These are phyloP conservation scores for Cryphonectria nitschkei DNA, from an alignment of 2,329 filamentous ascomycete species.

Conservation along the genomic window DNA sequence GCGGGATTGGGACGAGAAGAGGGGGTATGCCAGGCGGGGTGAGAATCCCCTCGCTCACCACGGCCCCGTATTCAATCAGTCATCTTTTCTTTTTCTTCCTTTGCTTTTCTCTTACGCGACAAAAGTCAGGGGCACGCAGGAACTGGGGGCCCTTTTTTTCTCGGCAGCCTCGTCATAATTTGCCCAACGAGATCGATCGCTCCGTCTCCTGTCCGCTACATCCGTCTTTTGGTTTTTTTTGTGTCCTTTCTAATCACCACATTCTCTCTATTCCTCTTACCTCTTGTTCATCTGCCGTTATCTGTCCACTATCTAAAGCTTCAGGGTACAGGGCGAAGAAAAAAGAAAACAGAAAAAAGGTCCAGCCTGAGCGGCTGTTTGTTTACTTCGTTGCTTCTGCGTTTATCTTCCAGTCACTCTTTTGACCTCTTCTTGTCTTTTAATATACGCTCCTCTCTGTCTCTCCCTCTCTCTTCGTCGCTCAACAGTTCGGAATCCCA, in stretches of 20 bases:
- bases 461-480: too few relatives aligned
- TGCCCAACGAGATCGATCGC: conserved; percentile 1
- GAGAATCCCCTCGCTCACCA: conserved; percentile 7
- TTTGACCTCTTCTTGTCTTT: not conserved
- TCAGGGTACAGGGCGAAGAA: not conserved
- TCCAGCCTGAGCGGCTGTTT: not conserved
- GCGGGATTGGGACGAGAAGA: not conserved
- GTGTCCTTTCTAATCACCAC: not conserved
- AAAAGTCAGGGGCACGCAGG: conserved; percentile 13
- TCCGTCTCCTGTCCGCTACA: conserved; percentile 4
- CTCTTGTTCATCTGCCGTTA: not conserved
- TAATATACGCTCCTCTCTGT: not conserved
- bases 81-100: not conserved
- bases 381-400: not conserved
- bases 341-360: not conserved
- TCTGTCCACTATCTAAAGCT: not conserved
- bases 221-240: not conserved
- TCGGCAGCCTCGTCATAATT: conserved; percentile 19
- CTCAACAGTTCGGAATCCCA: not conserved
- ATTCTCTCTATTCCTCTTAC: conserved; percentile 5
- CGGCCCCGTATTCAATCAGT: conserved; percentile 16
- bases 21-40: conserved; percentile 2
- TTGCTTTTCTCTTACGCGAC: not conserved
- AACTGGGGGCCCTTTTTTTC: conserved; percentile 7
- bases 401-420: not conserved